Evolutionary conservation across 148 eudicot species (phyloP).

Genomic region (Camellia lanceoleosa): DNA sequence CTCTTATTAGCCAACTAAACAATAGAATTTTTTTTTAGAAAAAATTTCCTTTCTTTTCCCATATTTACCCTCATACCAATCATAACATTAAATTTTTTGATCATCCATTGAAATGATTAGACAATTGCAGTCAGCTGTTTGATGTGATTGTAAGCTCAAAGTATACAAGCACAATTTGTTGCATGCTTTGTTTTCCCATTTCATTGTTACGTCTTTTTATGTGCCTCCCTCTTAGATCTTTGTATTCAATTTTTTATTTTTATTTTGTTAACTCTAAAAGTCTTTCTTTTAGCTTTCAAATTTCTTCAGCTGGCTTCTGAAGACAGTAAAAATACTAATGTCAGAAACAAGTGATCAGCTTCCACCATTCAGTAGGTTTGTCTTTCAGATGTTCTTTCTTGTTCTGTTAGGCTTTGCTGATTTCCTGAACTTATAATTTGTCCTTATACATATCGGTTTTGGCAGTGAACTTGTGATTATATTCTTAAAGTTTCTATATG

Average conservation of each 20-base stretch:
- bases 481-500: conserved; percentile 85
- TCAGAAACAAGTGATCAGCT: conserved; percentile 87
- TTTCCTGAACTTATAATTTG: conserved; percentile 4
- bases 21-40: too few relatives aligned
- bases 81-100: too few relatives aligned
- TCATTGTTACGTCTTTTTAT: background rate
- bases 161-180: background rate
- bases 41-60: too few relatives aligned
- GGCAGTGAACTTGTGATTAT: conserved; percentile 87
- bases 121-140: background rate
- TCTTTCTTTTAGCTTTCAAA: conserved; percentile 70
- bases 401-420: background rate
- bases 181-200: background rate
- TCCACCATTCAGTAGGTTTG: conserved; percentile 74
- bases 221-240: background rate
- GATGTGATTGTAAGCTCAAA: background rate
- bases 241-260: background rate
- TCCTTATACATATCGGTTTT: conserved; percentile 23
- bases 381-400: conserved; percentile 10
- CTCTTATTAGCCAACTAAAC: too few relatives aligned
- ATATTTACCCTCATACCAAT: too few relatives aligned
- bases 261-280: background rate
- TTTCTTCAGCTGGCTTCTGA: conserved; percentile 92
- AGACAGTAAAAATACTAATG: conserved; percentile 81
- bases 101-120: background rate